Evolutionary conservation across 2,329 filamentous ascomycete species (phyloP), one percentile per base, ranked within the genome.

Genomic region (Pseudofabraea citricarpa): DNA sequence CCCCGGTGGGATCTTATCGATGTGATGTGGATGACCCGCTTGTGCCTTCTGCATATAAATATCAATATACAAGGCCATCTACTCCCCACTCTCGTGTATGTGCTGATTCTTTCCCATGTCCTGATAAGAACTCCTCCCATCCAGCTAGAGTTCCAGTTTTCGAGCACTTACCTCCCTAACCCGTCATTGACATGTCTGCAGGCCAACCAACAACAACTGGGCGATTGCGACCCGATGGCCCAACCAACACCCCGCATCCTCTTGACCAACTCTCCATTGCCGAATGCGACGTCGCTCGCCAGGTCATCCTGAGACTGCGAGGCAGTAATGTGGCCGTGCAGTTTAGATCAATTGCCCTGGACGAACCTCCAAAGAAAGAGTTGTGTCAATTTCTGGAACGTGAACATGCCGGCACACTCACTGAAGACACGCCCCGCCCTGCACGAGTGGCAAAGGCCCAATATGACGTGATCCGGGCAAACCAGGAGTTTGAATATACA

Each of bases 291-390:
- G 44, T 79, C 74, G 73, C 77, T 73, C 2, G 65, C 61, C 20
- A 68, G 67, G 58, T 67, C 18, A 59, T 75, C 41, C 54, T 69
- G 22, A 61, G 63, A n/a, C 16, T 38, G 5, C 39, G 47, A 31
- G 47, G 47, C 15, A 40, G 39, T 23, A 23, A 45, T 23, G 38
- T 45, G 16, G 73, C 71, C 2, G 67, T 81, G 36, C 72, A 79
- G 36, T 83, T 80, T 69, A 81, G 81, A 56, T 67, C 70, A 22
- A 66, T 83, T 18, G 81, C 69, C 18, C 63, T 79, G 12, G 62
- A 70, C 22, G 75, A 79, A 54, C 73, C 75, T 5, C 61, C 68
- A 4, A 81, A 80, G 62, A 57, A 59, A 9, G 65, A 74, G 39
- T 66, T 76, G 7, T 53, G 69, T 21, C 64, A 63, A 2, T 79